Evolutionary conservation across 2,329 filamentous ascomycete genomes (phyloP), one percentile per base, ranked within the genome.

Genomic region (Sporothrix luriei): DNA sequence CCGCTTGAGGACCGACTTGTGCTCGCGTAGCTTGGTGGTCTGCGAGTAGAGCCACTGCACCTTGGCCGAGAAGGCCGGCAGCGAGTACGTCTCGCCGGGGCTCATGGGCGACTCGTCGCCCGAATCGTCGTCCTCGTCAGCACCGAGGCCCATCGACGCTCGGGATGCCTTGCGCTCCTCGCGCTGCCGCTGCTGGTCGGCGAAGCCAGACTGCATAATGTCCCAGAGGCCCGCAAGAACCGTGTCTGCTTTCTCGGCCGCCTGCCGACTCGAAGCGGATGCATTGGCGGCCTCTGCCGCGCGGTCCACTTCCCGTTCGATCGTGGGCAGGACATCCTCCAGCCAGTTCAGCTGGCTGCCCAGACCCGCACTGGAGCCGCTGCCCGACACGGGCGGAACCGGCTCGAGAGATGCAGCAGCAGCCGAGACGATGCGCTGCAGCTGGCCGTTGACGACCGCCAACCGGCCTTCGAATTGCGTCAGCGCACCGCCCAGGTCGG

Each of bases 1-100:
- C 55, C 93, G 88, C 76, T 94, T 91, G 10, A 98, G 84, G 26
- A 97, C 94, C 64, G 88, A 88, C 77, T 97, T 96, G 77, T 98
- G 94, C 75, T 97, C 92, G 72, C 92, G 90, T 48, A 97, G 82
- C 24, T 87, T 87, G 21, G 89, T 90, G n/a, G 92, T 87, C 70
- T 92, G 91, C 52, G 85, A 84, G 76, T 93, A 92, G 4, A 97
- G 82, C 80, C 88, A 91, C 75, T 93, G 90, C 0, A 98, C 88
- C 75, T 92, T 92, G 10, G 87, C 82, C 19, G 89, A 90, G 78
- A 98, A 96, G 24, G 90, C 91, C 26, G 85, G 83, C 4, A 97
- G 81, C 1, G 90, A 91, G 79, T 92, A 96, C 0, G 84, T 75
- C 74, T 91, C 88, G 70, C 83, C 83, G 29, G 81, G 76, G 73